Evolutionary conservation across 2,329 filamentous ascomycete genomes (phyloP).

Genomic region (Cladosporium sp.): DNA sequence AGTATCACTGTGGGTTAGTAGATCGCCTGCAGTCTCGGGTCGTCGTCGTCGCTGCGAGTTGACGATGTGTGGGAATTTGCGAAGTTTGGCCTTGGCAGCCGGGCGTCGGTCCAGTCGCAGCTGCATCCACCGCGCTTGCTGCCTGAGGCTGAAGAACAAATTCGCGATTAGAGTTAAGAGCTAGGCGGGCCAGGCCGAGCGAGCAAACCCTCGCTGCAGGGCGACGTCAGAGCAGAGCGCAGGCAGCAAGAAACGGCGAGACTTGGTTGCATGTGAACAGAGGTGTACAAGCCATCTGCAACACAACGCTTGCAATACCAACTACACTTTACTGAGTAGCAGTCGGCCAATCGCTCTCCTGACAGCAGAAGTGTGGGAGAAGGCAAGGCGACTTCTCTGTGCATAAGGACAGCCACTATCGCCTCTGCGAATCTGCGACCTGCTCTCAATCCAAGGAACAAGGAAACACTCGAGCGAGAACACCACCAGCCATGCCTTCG

Average conservation of each 20-base stretch:
- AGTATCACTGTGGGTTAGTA: conserved; percentile 14
- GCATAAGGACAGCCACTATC: not conserved
- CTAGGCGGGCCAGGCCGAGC: no score
- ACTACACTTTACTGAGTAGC: not conserved
- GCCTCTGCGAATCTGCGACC: not conserved
- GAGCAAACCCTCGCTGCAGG: not conserved
- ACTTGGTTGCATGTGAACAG: not conserved
- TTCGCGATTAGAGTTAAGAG: no score
- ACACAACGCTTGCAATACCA: not conserved
- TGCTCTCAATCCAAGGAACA: not conserved
- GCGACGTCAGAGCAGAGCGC: not conserved
- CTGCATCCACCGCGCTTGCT: no score
- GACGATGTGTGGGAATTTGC: no score
- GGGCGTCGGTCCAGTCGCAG: no score
- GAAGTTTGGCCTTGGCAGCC: no score
- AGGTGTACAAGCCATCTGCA: not conserved
- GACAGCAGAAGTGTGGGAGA: no score
- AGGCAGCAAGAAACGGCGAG: not conserved
- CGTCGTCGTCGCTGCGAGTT: conserved; percentile 2
- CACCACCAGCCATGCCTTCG: not conserved
- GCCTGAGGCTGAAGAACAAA: no score
- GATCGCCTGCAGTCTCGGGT: conserved; percentile 10
- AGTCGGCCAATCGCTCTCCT: not conserved
- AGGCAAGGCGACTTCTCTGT: not conserved
- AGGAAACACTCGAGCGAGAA: not conserved